Percentiles rank a stretch among this genome's conserved stretches.
Evolutionary conservation across 208 protist species (phyloP).

Genomic region (Leptomonas pyrrhocoris): DNA sequence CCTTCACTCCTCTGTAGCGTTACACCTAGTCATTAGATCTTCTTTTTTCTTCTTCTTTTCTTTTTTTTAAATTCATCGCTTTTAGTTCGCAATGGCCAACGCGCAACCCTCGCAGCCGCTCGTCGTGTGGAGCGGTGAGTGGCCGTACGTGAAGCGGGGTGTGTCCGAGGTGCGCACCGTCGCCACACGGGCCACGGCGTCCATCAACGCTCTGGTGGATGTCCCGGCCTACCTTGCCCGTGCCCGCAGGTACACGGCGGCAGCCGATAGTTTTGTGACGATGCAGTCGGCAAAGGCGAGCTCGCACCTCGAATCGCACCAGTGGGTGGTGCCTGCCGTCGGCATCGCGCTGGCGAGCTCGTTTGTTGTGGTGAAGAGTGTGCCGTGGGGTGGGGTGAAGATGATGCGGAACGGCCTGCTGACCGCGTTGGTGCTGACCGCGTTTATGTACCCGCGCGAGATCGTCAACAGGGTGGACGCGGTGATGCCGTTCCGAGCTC

Average conservation of each 20-base stretch:
- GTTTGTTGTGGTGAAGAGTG: slow-evolving; percentile 65
- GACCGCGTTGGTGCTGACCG: slow-evolving; percentile 42
- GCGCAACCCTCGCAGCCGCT: slow-evolving; percentile 24
- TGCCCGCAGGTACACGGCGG: slow-evolving; percentile 43
- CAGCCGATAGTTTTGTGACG: slow-evolving; percentile 57
- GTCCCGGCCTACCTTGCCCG: slow-evolving; percentile 52
- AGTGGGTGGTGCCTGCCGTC: slow-evolving; percentile 67
- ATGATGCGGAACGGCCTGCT: slow-evolving; percentile 68
- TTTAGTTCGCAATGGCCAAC: slow-evolving; percentile 9
- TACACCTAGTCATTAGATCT: neutral
- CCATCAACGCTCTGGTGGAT: slow-evolving; percentile 43
- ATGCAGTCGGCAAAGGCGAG: slow-evolving; percentile 35
- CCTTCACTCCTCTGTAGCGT: neutral
- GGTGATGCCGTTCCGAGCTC: slow-evolving; percentile 44
- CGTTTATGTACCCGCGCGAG: slow-evolving; percentile 68
- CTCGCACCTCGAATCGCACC: slow-evolving; percentile 34
- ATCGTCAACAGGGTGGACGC: slow-evolving; percentile 42
- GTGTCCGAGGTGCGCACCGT: slow-evolving; percentile 52
- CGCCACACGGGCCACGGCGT: slow-evolving; percentile 13
- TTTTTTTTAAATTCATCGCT: slow-evolving; percentile 6
- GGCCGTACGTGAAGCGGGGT: slow-evolving; percentile 67
- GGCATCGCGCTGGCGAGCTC: slow-evolving; percentile 47
- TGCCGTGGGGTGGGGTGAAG: slow-evolving; percentile 55
- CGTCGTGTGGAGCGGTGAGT: slow-evolving; percentile 78
- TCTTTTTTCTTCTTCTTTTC: slow-evolving; percentile 16